A percentile compares a stretch with the other conserved stretches of the same genome.
These are phyloP conservation scores for Penicillium sp. DNA, from an alignment of 2,329 filamentous ascomycete genomes.

Conservation along the genomic window DNA sequence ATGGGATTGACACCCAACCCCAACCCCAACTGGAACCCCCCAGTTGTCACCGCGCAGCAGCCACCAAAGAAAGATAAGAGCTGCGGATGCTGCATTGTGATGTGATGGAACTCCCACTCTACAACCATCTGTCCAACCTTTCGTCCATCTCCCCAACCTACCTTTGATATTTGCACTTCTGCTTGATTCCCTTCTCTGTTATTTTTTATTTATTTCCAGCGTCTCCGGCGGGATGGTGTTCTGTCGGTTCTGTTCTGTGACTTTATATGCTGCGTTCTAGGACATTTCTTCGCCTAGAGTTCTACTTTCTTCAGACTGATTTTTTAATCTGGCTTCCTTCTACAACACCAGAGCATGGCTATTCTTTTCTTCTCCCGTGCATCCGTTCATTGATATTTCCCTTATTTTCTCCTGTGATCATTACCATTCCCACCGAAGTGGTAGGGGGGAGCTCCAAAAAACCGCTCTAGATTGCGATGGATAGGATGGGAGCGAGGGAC, in stretches of 20 bases:
- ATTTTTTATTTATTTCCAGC: slow-evolving; percentile 12
- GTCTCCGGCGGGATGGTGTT: slow-evolving; percentile 21
- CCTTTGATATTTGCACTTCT: slow-evolving; percentile 15
- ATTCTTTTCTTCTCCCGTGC: slow-evolving; percentile 6
- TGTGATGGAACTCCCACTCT: slow-evolving; percentile 52
- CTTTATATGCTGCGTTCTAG: slow-evolving; percentile 6
- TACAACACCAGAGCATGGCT: slow-evolving; percentile 14
- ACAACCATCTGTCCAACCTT: slow-evolving; percentile 14
- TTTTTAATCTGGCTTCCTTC: slow-evolving; percentile 15
- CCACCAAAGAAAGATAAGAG: slow-evolving; percentile 51
- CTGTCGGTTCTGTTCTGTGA: slow-evolving; percentile 15
- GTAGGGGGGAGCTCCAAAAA: neutral
- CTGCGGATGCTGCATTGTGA: slow-evolving; percentile 71
- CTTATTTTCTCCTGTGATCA: slow-evolving; percentile 11
- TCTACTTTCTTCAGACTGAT: slow-evolving; percentile 1
- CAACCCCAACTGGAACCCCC: slow-evolving; percentile 41
- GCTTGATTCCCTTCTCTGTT: slow-evolving; percentile 14
- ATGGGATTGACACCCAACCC: slow-evolving; percentile 37
- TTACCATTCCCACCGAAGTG: neutral
- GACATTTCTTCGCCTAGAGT: neutral
- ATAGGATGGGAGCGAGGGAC: neutral
- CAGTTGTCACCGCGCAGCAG: slow-evolving; percentile 54
- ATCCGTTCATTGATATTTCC: slow-evolving; percentile 17
- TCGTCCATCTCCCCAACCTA: slow-evolving; percentile 14
- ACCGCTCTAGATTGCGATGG: neutral